These are phyloP conservation scores for Brettanomyces custersianus DNA, from an alignment of 805 yeast species.

Conservation along the genomic window DNA sequence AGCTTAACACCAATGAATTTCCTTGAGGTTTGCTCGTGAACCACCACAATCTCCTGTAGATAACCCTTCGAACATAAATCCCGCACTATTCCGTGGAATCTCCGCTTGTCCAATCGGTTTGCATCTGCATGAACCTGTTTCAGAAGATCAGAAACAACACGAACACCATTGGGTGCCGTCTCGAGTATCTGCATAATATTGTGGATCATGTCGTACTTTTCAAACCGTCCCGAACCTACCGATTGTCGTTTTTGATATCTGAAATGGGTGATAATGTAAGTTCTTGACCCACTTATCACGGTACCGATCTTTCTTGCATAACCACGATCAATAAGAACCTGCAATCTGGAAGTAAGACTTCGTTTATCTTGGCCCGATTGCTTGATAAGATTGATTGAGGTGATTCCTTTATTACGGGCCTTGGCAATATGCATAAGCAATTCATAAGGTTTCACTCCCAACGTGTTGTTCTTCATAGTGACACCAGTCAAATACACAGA, in stretches of 20 bases:
- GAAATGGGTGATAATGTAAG: conserved; percentile 44
- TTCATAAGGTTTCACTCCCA: conserved; percentile 50
- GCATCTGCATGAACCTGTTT: conserved; percentile 44
- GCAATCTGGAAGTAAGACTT: conserved; percentile 56
- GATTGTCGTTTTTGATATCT: conserved; percentile 24
- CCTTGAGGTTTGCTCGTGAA: conserved; percentile 15
- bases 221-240: conserved; percentile 6
- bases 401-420: conserved; percentile 46
- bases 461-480: conserved; percentile 36
- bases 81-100: conserved; percentile 35
- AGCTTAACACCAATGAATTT: conserved; percentile 17
- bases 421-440: conserved; percentile 53
- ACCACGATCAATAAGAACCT: conserved; percentile 40
- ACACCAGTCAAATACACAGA: conserved; percentile 53
- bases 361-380: conserved; percentile 63
- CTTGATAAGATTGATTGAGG: conserved; percentile 46
- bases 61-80: conserved; percentile 35
- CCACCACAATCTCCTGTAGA: conserved; percentile 15
- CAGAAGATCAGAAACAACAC: conserved; percentile 54
- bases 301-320: conserved; percentile 33
- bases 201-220: conserved; percentile 13
- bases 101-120: conserved; percentile 26
- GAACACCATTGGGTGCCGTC: conserved; percentile 48
- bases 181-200: conserved; percentile 41
- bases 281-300: conserved; percentile 37